phyloP scores from a whole-genome alignment of 2,329 filamentous ascomycete genomes.

The Ophiostoma angusticollis region DNA sequence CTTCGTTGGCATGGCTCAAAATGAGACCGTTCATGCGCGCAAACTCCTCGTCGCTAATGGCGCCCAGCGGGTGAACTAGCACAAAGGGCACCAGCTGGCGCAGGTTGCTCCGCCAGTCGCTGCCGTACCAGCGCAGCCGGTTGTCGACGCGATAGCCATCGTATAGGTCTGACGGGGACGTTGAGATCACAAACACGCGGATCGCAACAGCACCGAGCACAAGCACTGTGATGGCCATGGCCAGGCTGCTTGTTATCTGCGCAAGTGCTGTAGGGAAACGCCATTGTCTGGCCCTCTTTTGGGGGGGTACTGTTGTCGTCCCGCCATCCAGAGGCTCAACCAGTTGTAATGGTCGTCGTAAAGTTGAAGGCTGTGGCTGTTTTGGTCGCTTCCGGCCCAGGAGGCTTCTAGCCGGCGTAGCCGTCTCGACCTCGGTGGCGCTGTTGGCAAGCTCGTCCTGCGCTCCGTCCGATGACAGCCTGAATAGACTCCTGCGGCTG shows the following conservation, averaged over 20 bases:
- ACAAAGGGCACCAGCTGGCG: constrained; percentile 15
- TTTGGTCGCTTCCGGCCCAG: constrained; percentile 1
- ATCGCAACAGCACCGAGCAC: constrained; percentile 9
- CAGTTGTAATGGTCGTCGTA: too few relatives aligned
- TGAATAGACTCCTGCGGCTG: not conserved
- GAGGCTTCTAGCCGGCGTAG: constrained; percentile 2
- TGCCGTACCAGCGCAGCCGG: constrained; percentile 15
- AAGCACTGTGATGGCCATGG: constrained; percentile 9
- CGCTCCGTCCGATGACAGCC: constrained; percentile 1
- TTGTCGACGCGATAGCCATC: constrained; percentile 14
- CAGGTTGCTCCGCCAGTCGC: constrained; percentile 15
- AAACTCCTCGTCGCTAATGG: constrained; percentile 16
- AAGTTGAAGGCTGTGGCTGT: not conserved
- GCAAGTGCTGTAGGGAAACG: not conserved
- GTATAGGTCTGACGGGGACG: constrained; percentile 12
- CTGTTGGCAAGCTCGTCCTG: constrained; percentile 9
- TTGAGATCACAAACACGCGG: constrained; percentile 12
- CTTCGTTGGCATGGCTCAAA: constrained; percentile 13
- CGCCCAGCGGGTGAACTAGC: constrained; percentile 13
- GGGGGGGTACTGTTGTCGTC: too few relatives aligned
- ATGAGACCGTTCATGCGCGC: constrained; percentile 16
- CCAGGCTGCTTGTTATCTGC: constrained; percentile 2
- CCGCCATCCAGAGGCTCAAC: too few relatives aligned
- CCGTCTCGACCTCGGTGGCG: constrained; percentile 1
- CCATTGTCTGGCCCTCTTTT: not conserved